These are phyloP conservation scores for Alternaria consortialis DNA, from an alignment of 2,329 filamentous ascomycete species.

Conservation along the genomic window DNA sequence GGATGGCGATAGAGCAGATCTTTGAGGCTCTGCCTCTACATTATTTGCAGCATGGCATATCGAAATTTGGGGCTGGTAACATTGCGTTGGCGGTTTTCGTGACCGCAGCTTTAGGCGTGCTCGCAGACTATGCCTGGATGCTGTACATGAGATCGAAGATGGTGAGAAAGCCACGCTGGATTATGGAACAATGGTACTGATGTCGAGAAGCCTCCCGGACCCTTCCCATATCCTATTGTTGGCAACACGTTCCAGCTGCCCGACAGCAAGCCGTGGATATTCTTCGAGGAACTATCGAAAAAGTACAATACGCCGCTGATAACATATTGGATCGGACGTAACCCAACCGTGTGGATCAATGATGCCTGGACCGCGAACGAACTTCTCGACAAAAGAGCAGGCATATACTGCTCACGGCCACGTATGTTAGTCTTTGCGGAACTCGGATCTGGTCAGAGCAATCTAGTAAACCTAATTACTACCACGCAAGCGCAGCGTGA, in stretches of 20 bases:
- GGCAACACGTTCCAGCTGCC: conserved; percentile 66
- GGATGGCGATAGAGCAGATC: conserved; percentile 44
- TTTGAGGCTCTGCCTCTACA: conserved; percentile 42
- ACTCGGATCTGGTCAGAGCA: conserved; percentile 46
- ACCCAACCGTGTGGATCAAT: conserved; percentile 54
- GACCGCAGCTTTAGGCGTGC: conserved; percentile 34
- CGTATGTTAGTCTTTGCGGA: conserved; percentile 58
- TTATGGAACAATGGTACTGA: background rate
- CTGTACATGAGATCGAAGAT: conserved; percentile 60
- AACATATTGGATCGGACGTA: conserved; percentile 63
- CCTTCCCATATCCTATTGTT: conserved; percentile 63
- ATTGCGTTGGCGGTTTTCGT: conserved; percentile 33
- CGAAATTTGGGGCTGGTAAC: conserved; percentile 38
- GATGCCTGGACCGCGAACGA: conserved; percentile 62
- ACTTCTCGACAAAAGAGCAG: conserved; percentile 62
- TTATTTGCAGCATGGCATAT: conserved; percentile 43
- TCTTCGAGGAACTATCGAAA: conserved; percentile 64
- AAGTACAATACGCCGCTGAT: conserved; percentile 60
- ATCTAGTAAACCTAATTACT: conserved; percentile 49
- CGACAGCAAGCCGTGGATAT: conserved; percentile 65
- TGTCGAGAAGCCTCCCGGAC: conserved; percentile 60
- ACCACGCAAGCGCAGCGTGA: conserved; percentile 41
- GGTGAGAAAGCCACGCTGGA: conserved; percentile 36
- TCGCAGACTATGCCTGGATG: conserved; percentile 61
- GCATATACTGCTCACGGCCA: conserved; percentile 62